Conservation (phyloP, 495 filamentous ascomycete species). For the Cenococcum geophilum region DNA sequence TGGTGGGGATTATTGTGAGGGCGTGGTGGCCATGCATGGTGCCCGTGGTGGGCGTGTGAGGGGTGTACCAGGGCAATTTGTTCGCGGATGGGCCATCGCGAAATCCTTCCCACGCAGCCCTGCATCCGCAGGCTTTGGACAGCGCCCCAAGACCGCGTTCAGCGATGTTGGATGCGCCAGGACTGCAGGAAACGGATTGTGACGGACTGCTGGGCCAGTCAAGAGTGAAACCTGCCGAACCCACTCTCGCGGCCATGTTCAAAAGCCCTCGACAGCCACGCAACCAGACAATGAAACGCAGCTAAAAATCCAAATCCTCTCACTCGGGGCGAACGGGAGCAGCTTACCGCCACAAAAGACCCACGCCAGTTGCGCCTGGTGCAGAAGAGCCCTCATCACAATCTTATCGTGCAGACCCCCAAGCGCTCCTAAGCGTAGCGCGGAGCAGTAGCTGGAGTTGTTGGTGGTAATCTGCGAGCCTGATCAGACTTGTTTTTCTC, state of each 20-base stretch:
- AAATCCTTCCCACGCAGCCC: too few species aligned
- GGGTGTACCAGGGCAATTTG: too few species aligned
- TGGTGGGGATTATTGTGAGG: too few species aligned
- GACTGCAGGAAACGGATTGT: neutral
- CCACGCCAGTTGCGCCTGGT: neutral
- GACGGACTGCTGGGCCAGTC: slow-evolving; percentile 2
- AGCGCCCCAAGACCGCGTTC: neutral
- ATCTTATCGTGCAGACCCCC: neutral
- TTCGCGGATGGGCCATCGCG: too few species aligned
- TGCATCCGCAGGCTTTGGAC: neutral
- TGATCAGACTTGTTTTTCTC: too few species aligned
- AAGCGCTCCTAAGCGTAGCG: neutral
- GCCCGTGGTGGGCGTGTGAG: too few species aligned
- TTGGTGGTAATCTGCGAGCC: too few species aligned
- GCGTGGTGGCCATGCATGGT: too few species aligned
- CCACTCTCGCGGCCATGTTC: neutral
- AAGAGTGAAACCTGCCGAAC: neutral
- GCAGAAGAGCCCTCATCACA: neutral
- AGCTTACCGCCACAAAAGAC: neutral
- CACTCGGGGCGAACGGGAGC: slow-evolving; percentile 1
- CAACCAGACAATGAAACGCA: slow-evolving; percentile 1
- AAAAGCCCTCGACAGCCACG: slow-evolving; percentile 1
- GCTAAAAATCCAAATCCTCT: slow-evolving; percentile 3
- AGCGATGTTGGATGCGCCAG: neutral
- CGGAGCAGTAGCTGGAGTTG: too few species aligned